A percentile compares a stretch with the other conserved stretches of the same genome.
phyloP scores from a whole-genome alignment of 1,139 yeast genomes.

The Saccharomyces hybrid region DNA sequence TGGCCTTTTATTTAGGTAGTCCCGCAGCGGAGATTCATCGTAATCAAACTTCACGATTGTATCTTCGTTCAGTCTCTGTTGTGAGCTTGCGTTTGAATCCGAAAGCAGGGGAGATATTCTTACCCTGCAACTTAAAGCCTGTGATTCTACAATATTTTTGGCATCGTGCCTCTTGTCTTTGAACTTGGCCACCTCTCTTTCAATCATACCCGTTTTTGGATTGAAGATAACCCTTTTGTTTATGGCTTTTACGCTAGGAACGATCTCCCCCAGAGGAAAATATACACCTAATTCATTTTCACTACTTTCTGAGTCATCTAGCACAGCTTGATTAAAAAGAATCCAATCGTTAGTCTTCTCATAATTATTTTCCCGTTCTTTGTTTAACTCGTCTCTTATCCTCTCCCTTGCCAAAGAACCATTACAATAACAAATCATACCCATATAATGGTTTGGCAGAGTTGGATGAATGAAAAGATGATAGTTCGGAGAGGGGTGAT shows the following conservation, averaged over 20 bases:
- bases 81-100: background rate
- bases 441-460: conserved; percentile 71
- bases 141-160: conserved; percentile 73
- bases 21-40: conserved; percentile 22
- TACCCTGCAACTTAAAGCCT: conserved; percentile 74
- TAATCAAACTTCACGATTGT: conserved; percentile 28
- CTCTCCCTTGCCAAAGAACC: conserved; percentile 83
- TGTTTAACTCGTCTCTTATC: conserved; percentile 57
- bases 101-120: conserved; percentile 68
- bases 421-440: conserved; percentile 90
- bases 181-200: conserved; percentile 25
- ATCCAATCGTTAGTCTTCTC: conserved; percentile 44
- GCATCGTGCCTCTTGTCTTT: conserved; percentile 55
- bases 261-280: conserved; percentile 83
- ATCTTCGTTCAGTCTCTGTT: conserved; percentile 7
- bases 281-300: conserved; percentile 61
- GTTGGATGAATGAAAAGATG: conserved; percentile 87
- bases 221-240: conserved; percentile 42
- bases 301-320: conserved; percentile 19
- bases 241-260: conserved; percentile 67
- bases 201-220: conserved; percentile 25
- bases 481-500: conserved; percentile 71
- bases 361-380: conserved; percentile 20
- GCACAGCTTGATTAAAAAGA: conserved; percentile 50
- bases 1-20: conserved; percentile 42